Evolutionary conservation across 805 yeast genomes (phyloP).

Genomic region (Yamadazyma philogaea): DNA sequence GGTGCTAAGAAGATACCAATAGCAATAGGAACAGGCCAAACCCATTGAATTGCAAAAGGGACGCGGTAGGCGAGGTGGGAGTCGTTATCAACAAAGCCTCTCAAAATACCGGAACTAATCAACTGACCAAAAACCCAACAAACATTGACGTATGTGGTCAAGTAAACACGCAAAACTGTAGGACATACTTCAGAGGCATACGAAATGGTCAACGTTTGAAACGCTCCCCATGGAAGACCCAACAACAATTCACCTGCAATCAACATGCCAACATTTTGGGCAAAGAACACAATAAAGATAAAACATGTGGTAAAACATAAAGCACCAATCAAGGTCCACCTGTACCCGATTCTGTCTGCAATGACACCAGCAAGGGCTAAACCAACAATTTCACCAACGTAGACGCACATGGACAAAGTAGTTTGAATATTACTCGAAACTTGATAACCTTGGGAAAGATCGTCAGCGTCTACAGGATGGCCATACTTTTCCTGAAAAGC

Average conservation of each 20-base stretch:
- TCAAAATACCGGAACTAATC: slow-evolving; percentile 49
- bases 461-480: slow-evolving; percentile 22
- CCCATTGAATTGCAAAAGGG: slow-evolving; percentile 62
- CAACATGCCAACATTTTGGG: slow-evolving; percentile 36
- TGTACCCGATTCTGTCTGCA: slow-evolving; percentile 47
- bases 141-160: slow-evolving; percentile 49
- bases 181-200: slow-evolving; percentile 63
- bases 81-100: slow-evolving; percentile 26
- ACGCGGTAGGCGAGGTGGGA: slow-evolving; percentile 44
- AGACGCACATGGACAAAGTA: slow-evolving; percentile 30
- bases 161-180: slow-evolving; percentile 44
- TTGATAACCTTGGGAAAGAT: slow-evolving; percentile 20
- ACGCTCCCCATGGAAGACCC: slow-evolving; percentile 56
- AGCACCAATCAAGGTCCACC: slow-evolving; percentile 33
- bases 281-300: slow-evolving; percentile 47
- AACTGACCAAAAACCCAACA: slow-evolving; percentile 60
- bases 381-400: slow-evolving; percentile 46
- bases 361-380: slow-evolving; percentile 42
- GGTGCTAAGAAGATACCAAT: slow-evolving; percentile 47
- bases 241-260: slow-evolving; percentile 42
- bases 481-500: slow-evolving; percentile 35
- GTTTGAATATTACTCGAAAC: slow-evolving; percentile 38
- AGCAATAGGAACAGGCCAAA: slow-evolving; percentile 51
- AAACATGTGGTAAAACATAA: slow-evolving; percentile 30
- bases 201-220: slow-evolving; percentile 48